A percentile compares a stretch with the other conserved stretches of the same genome.
These are phyloP conservation scores for Colletotrichum acutatum DNA, from an alignment of 2,329 filamentous ascomycete genomes.

Conservation along the genomic window DNA sequence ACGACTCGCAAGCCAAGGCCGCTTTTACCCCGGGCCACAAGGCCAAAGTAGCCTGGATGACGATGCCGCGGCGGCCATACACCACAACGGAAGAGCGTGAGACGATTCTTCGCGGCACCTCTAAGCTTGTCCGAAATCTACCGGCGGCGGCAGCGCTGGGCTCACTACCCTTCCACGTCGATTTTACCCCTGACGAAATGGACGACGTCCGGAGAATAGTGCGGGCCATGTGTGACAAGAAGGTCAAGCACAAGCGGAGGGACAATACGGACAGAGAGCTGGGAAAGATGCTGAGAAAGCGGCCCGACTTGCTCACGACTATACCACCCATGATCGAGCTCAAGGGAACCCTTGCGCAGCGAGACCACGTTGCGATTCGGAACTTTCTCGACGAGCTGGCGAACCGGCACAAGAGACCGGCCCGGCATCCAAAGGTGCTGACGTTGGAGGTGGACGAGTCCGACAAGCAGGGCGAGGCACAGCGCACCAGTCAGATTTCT, in stretches of 20 bases:
- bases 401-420: conserved; percentile 46
- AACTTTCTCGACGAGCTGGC: conserved; percentile 52
- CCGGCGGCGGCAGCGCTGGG: conserved; percentile 15
- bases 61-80: conserved; percentile 40
- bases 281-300: conserved; percentile 33
- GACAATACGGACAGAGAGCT: conserved; percentile 36
- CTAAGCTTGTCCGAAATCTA: conserved; percentile 27
- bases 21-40: neutral
- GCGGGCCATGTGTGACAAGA: conserved; percentile 10
- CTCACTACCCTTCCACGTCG: conserved; percentile 53
- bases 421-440: conserved; percentile 40
- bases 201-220: conserved; percentile 36
- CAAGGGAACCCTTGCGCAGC: conserved; percentile 36
- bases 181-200: conserved; percentile 55
- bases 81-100: conserved; percentile 34
- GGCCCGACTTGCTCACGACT: conserved; percentile 8
- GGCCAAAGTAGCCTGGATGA: conserved; percentile 28
- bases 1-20: neutral
- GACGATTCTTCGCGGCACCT: conserved; percentile 34
- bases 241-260: neutral
- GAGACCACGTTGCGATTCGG: conserved; percentile 46
- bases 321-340: conserved; percentile 32
- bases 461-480: conserved; percentile 41
- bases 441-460: conserved; percentile 45
- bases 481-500: conserved; percentile 47